Evolutionary conservation across 106 monocot species (phyloP).

Genomic region (Dendrobium chrysotoxum): DNA sequence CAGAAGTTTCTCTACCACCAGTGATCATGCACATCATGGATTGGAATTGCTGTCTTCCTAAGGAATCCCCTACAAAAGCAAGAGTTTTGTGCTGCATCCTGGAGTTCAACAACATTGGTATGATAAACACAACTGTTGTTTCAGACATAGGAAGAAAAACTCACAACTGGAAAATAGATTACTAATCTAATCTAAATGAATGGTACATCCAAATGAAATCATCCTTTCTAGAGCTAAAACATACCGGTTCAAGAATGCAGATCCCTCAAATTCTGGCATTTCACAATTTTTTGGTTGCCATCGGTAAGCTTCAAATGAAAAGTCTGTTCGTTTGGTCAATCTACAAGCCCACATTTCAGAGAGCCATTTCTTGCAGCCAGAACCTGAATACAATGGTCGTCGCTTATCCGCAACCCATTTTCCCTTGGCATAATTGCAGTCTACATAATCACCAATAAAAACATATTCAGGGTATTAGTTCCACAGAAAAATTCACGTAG

Average conservation of each 20-base stretch:
- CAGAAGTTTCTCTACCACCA: slow-evolving; percentile 42
- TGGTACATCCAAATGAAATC: neutral
- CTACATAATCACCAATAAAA: slow-evolving; percentile 22
- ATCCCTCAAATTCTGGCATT: slow-evolving; percentile 60
- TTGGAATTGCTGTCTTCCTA: slow-evolving; percentile 91
- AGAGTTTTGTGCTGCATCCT: slow-evolving; percentile 82
- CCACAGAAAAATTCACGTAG: neutral
- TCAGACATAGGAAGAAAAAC: neutral
- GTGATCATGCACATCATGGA: slow-evolving; percentile 86
- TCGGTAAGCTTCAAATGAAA: slow-evolving; percentile 63
- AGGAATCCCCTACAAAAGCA: slow-evolving; percentile 79
- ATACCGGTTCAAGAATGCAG: slow-evolving; percentile 50
- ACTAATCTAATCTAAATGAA: neutral
- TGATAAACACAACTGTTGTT: neutral
- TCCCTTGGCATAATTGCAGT: slow-evolving; percentile 66
- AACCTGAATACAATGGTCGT: slow-evolving; percentile 75
- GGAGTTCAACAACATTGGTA: slow-evolving; percentile 14
- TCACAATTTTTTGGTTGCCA: slow-evolving; percentile 67
- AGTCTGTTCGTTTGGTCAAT: slow-evolving; percentile 55
- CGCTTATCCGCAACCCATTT: slow-evolving; percentile 56
- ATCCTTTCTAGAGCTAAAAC: neutral
- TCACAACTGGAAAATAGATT: neutral
- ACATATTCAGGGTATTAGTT: neutral
- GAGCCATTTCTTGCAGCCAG: slow-evolving; percentile 69
- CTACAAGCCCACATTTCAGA: slow-evolving; percentile 78